Evolutionary conservation across 768 basidiomycete genomes (phyloP).

Genomic region (Trametopsis cervina): DNA sequence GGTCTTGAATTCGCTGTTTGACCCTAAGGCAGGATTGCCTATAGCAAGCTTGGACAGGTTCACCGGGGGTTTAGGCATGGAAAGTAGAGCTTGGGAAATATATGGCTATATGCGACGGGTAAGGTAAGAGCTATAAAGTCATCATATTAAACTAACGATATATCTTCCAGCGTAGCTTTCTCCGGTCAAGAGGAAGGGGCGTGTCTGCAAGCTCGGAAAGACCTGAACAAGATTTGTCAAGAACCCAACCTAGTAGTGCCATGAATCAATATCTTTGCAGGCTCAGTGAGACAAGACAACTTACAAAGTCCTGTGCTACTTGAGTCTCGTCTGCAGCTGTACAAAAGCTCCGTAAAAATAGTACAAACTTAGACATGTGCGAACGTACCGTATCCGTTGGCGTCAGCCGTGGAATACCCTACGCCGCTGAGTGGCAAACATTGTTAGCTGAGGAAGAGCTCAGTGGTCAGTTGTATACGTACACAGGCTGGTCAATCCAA

Average conservation of each 20-base stretch:
- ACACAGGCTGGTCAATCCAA: slow-evolving; percentile 73
- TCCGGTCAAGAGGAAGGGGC: slow-evolving; percentile 63
- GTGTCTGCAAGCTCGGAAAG: slow-evolving; percentile 59
- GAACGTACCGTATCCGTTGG: slow-evolving; percentile 48
- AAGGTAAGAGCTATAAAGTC: not conserved
- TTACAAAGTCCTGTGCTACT: slow-evolving; percentile 46
- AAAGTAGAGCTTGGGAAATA: slow-evolving; percentile 67
- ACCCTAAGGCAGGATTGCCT: slow-evolving; percentile 57
- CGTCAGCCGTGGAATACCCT: slow-evolving; percentile 61
- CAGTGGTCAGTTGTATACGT: too few species aligned
- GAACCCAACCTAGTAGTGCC: slow-evolving; percentile 53
- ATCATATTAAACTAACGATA: slow-evolving; percentile 27
- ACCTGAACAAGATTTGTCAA: slow-evolving; percentile 65
- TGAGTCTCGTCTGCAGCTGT: slow-evolving; percentile 46
- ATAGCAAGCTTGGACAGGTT: slow-evolving; percentile 62
- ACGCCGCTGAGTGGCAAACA: slow-evolving; percentile 35
- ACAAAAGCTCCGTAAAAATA: not conserved
- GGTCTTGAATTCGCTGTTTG: slow-evolving; percentile 42
- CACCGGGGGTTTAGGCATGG: slow-evolving; percentile 55
- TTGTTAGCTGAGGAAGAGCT: not conserved
- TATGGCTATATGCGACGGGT: slow-evolving; percentile 44
- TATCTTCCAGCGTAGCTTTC: slow-evolving; percentile 75
- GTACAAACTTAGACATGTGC: not conserved
- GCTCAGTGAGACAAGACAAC: slow-evolving; percentile 15
- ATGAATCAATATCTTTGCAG: not conserved